Percentiles rank a stretch among this genome's conserved stretches.
Evolutionary conservation across 257 asterid genomes (phyloP).

Genomic region (Cordia subcordata): DNA sequence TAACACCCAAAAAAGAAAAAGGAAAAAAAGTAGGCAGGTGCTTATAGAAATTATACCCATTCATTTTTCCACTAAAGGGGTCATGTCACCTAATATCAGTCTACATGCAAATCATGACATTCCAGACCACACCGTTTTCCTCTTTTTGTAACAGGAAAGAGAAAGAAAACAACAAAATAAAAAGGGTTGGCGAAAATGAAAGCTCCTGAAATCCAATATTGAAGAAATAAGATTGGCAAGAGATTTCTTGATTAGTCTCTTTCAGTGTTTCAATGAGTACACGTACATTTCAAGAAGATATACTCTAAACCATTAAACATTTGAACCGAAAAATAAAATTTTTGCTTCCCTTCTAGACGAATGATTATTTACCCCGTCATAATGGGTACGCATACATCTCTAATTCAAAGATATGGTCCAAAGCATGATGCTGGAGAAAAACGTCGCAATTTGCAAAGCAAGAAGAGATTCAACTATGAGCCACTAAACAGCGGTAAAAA

Average conservation of each 20-base stretch:
- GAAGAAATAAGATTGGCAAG: conserved; percentile 36
- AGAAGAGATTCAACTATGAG: conserved; percentile 36
- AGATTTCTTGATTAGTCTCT: conserved; percentile 56
- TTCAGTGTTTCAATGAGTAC: conserved; percentile 29
- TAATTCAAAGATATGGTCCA: too few species aligned
- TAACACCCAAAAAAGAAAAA: too few species aligned
- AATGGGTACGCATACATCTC: too few species aligned
- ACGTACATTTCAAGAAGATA: conserved; percentile 18
- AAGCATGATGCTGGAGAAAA: too few species aligned
- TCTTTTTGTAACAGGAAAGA: conserved; percentile 16
- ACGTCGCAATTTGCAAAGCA: conserved; percentile 19
- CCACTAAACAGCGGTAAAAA: conserved; percentile 28
- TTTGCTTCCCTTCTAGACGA: too few species aligned
- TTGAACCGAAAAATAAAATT: too few species aligned
- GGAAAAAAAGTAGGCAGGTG: conserved; percentile 47
- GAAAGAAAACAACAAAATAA: conserved; percentile 12
- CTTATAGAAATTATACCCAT: conserved; percentile 21
- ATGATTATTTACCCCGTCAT: too few species aligned
- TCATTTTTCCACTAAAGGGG: conserved; percentile 49
- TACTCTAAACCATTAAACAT: background rate
- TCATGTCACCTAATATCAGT: conserved; percentile 32
- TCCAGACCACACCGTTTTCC: conserved; percentile 18
- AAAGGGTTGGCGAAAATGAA: background rate
- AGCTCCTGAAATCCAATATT: conserved; percentile 5
- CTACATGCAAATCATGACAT: conserved; percentile 58